Percentiles rank a stretch among this genome's conserved stretches.
Conservation (phyloP, 768 basidiomycete species). For the Lentinula guzmanii region DNA sequence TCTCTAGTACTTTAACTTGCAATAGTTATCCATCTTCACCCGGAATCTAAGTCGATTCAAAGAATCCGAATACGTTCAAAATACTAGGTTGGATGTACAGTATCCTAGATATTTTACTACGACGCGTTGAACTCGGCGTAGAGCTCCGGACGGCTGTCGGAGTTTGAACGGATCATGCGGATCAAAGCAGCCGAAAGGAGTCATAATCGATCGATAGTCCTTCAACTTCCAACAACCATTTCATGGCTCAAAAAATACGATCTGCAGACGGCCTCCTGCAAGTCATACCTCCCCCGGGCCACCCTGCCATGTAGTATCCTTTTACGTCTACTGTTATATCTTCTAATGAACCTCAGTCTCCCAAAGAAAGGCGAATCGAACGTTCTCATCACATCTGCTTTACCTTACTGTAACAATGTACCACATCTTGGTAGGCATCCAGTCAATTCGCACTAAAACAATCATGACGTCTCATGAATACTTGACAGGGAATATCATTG, state of each 20-base stretch:
- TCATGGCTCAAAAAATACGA: slow-evolving; percentile 54
- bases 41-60: too few species aligned
- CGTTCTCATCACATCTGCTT: slow-evolving; percentile 87
- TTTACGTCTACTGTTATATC: slow-evolving; percentile 10
- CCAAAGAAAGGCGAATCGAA: slow-evolving; percentile 87
- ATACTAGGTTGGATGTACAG: too few species aligned
- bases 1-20: too few species aligned
- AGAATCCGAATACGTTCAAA: too few species aligned
- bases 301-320: slow-evolving; percentile 35
- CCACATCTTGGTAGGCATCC: slow-evolving; percentile 77
- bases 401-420: slow-evolving; percentile 97
- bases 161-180: too few species aligned
- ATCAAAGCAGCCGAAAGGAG: not conserved
- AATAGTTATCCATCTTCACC: too few species aligned
- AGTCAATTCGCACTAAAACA: not conserved
- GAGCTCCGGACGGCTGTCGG: too few species aligned
- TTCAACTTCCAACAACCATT: not conserved
- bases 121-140: too few species aligned
- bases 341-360: slow-evolving; percentile 25
- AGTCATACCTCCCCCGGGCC: slow-evolving; percentile 46
- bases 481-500: slow-evolving; percentile 75
- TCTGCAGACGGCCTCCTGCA: slow-evolving; percentile 43
- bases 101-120: too few species aligned
- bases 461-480: slow-evolving; percentile 6
- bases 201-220: not conserved